Conservation (phyloP, 1,139 yeast species). For the Blastobotrys indianensis region DNA sequence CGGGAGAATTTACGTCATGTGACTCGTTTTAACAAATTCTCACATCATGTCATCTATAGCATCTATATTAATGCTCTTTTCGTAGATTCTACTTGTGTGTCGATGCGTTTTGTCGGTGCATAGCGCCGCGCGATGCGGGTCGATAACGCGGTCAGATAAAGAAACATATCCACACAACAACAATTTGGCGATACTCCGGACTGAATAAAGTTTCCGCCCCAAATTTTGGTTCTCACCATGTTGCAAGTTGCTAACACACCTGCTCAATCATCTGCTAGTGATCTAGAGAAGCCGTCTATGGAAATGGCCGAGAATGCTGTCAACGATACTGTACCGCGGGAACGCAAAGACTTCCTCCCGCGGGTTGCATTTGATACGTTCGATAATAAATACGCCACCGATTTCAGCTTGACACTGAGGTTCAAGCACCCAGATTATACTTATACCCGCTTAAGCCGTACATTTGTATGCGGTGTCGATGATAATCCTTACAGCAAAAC, state of each 20-base stretch:
- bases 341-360: slow-evolving; percentile 20
- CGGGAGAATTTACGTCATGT: too few species aligned
- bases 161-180: not conserved
- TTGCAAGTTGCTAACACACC: too few species aligned
- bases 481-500: slow-evolving; percentile 50
- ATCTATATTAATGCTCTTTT: too few species aligned
- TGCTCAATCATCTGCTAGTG: not conserved
- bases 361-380: slow-evolving; percentile 54
- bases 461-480: slow-evolving; percentile 58
- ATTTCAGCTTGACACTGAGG: slow-evolving; percentile 45
- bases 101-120: too few species aligned
- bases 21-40: too few species aligned
- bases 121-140: not conserved
- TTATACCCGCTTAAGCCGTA: slow-evolving; percentile 53
- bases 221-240: too few species aligned
- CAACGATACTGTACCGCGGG: not conserved
- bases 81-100: too few species aligned
- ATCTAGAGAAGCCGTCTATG: too few species aligned
- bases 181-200: not conserved
- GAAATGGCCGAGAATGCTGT: not conserved
- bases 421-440: slow-evolving; percentile 52
- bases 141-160: too few species aligned
- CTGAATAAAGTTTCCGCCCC: not conserved
- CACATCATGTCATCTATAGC: too few species aligned
- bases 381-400: slow-evolving; percentile 37